Evolutionary conservation across 208 protist genomes (phyloP), one percentile per base, ranked within the genome.

Genomic region (Trypanosoma cruzi): DNA sequence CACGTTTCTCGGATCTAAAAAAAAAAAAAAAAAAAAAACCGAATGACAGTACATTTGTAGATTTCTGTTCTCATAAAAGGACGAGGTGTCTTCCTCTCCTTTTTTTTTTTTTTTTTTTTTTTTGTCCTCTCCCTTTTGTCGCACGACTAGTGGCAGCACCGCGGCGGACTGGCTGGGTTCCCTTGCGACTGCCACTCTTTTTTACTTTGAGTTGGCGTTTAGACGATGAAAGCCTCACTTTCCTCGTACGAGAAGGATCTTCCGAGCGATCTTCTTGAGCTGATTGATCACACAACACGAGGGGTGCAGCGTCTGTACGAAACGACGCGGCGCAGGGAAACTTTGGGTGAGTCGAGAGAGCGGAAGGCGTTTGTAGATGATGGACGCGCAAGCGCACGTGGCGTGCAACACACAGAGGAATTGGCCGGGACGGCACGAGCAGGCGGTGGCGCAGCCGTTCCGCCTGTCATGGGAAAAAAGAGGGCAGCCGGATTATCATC

Each of bases 301-400:
- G 86, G 84, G 7, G 85, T 95, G 48, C 70, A 84, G 67, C 76
- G 77, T 54, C 80, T 95, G 32, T 95, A 95, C 48, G 72, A 77
- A 1, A 46, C 73, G 10, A 71, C 65, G 29, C 29, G 54, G 37
- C 49, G 4, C 18, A 2, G 4, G 11, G 34, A 40, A 2, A 65
- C 18, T 31, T 26, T 42, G 18, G 53, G 26, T 31, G 37, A 40
- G n/a, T 4, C 61, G 22, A 22, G 49, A 26, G 62, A 24, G 49
- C 16, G 56, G 48, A 42, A 31, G 29, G 2, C 60, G 16, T n/a
- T n/a, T n/a, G 44, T 42, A 31, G 48, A 13, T 26, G 46, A 34
- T 32, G 44, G 10, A 7, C 26, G 6, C 36, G 5, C 5, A 54
- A 8, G 11, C 48, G 11, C 48, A 18, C 48, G 13, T 44, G 5